phyloP scores from a whole-genome alignment of 805 yeast species.

The Metschnikowia picachoensis region DNA sequence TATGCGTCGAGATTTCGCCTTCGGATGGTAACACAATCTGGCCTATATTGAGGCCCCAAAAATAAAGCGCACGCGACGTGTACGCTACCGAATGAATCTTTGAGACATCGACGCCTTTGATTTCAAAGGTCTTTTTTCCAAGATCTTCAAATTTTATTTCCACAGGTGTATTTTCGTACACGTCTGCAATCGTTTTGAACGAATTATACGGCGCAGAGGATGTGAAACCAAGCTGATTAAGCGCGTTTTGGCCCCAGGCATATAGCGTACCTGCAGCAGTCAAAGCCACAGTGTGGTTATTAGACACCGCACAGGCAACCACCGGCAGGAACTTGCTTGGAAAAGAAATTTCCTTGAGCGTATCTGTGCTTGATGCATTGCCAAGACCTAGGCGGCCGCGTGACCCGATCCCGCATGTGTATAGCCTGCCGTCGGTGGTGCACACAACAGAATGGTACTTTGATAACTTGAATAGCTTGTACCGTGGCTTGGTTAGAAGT shows the following conservation, averaged over 20 bases:
- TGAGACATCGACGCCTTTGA: slow-evolving; percentile 56
- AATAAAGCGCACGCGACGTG: slow-evolving; percentile 43
- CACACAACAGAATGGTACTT: slow-evolving; percentile 62
- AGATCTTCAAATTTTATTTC: slow-evolving; percentile 42
- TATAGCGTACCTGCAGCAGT: slow-evolving; percentile 51
- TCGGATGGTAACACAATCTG: slow-evolving; percentile 46
- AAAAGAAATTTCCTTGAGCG: slow-evolving; percentile 40
- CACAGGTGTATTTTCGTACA: slow-evolving; percentile 37
- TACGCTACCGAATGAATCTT: slow-evolving; percentile 65
- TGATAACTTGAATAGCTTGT: slow-evolving; percentile 49
- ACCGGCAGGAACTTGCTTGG: slow-evolving; percentile 25
- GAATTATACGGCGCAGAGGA: slow-evolving; percentile 13
- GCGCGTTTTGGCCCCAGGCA: slow-evolving; percentile 76
- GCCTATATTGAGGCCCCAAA: slow-evolving; percentile 82
- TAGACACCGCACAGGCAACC: slow-evolving; percentile 46
- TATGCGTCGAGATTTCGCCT: slow-evolving; percentile 19
- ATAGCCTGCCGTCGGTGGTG: slow-evolving; percentile 53
- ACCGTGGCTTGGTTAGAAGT: slow-evolving; percentile 35
- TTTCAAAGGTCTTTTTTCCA: slow-evolving; percentile 15
- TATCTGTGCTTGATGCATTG: slow-evolving; percentile 34
- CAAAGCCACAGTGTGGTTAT: slow-evolving; percentile 64
- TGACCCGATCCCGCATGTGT: slow-evolving; percentile 62
- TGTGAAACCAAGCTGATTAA: slow-evolving; percentile 59
- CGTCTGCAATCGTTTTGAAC: slow-evolving; percentile 22
- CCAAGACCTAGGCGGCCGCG: slow-evolving; percentile 69